Conservation (phyloP, 2,329 filamentous ascomycete genomes). For the Cladophialophora exuberans region DNA sequence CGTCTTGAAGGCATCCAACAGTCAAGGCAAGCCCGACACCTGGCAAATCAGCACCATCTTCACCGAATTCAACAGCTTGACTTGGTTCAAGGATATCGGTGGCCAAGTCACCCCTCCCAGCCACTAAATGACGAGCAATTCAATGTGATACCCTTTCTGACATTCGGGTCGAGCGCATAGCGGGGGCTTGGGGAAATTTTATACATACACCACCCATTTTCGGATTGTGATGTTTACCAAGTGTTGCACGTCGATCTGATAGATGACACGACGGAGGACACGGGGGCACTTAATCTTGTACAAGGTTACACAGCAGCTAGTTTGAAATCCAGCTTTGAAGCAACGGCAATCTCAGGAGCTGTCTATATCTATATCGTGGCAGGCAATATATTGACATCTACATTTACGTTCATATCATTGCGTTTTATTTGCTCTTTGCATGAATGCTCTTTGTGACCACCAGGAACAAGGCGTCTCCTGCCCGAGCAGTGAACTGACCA, state of each 20-base stretch:
- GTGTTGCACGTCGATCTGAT: neutral
- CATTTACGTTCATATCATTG: too few species aligned
- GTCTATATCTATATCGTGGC: too few species aligned
- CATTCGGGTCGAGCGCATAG: constrained; percentile 10
- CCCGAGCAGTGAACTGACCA: too few species aligned
- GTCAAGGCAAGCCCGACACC: constrained; percentile 22
- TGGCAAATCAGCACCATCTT: constrained; percentile 41
- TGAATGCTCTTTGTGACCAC: too few species aligned
- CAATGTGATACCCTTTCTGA: neutral
- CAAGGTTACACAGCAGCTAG: neutral
- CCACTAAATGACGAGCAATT: neutral
- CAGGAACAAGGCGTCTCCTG: too few species aligned
- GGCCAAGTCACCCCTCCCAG: constrained; percentile 24
- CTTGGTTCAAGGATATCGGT: constrained; percentile 30
- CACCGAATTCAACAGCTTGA: constrained; percentile 41
- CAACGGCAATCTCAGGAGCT: neutral
- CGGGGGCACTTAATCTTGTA: constrained; percentile 3
- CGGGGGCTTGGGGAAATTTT: constrained; percentile 6
- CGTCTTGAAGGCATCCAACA: constrained; percentile 34
- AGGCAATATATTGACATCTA: neutral
- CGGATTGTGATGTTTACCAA: neutral
- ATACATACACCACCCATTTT: neutral
- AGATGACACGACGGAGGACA: neutral
- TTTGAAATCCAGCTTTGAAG: neutral
- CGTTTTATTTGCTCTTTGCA: too few species aligned